A percentile compares a stretch with the other conserved stretches of the same genome.
Evolutionary conservation across 176 grass and related monocot species (phyloP).

Genomic region (Lolium rigidum): DNA sequence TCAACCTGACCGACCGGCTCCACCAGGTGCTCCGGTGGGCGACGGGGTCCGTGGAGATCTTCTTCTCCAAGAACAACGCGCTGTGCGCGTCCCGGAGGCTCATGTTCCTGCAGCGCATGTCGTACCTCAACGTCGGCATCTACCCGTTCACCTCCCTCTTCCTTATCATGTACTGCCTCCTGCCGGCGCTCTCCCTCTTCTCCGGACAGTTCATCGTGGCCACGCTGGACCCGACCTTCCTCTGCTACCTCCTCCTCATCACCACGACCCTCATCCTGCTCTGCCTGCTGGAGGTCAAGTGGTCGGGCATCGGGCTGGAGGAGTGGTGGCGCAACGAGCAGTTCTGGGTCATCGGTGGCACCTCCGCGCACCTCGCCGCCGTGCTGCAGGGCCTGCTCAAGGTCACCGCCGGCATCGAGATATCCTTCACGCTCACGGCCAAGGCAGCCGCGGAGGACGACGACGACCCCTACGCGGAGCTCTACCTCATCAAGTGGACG

Average conservation of each 20-base stretch:
- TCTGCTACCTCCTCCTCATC: constrained; percentile 73
- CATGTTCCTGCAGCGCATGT: constrained; percentile 86
- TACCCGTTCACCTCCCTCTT: constrained; percentile 96
- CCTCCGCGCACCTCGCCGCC: constrained; percentile 72
- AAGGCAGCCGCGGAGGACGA: constrained; percentile 79
- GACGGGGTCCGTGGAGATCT: constrained; percentile 89
- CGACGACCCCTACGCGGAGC: constrained; percentile 72
- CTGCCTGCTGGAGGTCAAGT: constrained; percentile 83
- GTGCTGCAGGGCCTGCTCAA: constrained; percentile 82
- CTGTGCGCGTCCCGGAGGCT: constrained; percentile 64
- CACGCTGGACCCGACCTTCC: constrained; percentile 71
- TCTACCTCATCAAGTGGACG: constrained; percentile 88
- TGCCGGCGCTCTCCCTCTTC: constrained; percentile 88
- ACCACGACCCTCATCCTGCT: constrained; percentile 73
- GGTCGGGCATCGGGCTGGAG: constrained; percentile 88
- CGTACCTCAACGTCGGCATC: constrained; percentile 94
- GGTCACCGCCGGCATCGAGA: constrained; percentile 85
- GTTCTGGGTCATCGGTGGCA: constrained; percentile 95
- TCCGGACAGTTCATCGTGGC: constrained; percentile 83
- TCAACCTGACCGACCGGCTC: constrained; percentile 92
- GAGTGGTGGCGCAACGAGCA: constrained; percentile 99
- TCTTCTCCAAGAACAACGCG: constrained; percentile 95
- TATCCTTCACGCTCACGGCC: constrained; percentile 84
- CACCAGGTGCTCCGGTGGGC: constrained; percentile 98
- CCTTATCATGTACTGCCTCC: constrained; percentile 84